Evolutionary conservation across 768 basidiomycete species (phyloP).

Genomic region (Inosperma sp.): DNA sequence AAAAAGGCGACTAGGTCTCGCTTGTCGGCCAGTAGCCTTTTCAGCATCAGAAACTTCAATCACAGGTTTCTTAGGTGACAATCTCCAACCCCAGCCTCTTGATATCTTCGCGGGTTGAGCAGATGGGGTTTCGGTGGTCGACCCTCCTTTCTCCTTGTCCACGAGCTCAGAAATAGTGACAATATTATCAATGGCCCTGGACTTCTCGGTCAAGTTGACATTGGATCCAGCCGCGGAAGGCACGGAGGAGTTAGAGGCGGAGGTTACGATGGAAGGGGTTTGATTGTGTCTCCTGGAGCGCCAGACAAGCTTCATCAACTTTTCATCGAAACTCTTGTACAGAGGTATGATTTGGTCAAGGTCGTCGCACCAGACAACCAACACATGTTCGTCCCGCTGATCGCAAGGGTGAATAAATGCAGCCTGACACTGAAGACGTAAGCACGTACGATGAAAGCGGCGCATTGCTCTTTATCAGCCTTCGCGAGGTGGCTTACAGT

Average conservation of each 20-base stretch:
- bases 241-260: conserved; percentile 35
- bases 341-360: conserved; percentile 74
- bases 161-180: conserved; percentile 31
- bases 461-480: conserved; percentile 89
- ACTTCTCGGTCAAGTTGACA: conserved; percentile 53
- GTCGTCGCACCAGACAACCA: conserved; percentile 83
- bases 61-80: conserved; percentile 33
- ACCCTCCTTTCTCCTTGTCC: conserved; percentile 23
- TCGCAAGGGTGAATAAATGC: conserved; percentile 10
- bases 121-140: conserved; percentile 14
- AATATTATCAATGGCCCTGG: conserved; percentile 30
- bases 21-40: conserved; percentile 36
- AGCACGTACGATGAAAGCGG: conserved; percentile 71
- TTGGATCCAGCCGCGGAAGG: conserved; percentile 50
- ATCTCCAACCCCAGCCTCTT: conserved; percentile 44
- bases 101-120: conserved; percentile 20
- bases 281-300: conserved; percentile 37
- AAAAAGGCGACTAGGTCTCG: conserved; percentile 54
- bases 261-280: conserved; percentile 37
- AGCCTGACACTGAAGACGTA: not conserved
- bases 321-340: conserved; percentile 68
- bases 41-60: conserved; percentile 43
- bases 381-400: conserved; percentile 72
- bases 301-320: conserved; percentile 56
- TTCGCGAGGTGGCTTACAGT: conserved; percentile 60